Evolutionary conservation across 2,329 filamentous ascomycete genomes (phyloP), one percentile per base, ranked within the genome.

Genomic region (Colletotrichum abscissum): DNA sequence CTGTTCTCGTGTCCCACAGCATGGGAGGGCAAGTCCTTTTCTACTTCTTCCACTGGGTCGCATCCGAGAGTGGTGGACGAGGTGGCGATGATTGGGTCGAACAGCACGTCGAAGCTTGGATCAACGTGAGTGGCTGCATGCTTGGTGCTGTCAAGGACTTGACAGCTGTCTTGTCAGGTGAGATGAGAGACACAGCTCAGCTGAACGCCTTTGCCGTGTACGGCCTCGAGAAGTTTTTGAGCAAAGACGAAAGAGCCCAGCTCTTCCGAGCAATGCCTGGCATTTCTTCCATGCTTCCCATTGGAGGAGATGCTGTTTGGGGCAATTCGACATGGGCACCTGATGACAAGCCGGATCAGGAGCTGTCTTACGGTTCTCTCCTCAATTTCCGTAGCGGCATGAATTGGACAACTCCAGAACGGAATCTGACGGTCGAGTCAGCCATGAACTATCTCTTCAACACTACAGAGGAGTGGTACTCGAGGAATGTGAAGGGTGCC

Each of bases 91-190:
- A 91, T 66, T 99, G 97, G 97, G 96, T 99, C 0, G 95, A 99
- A 72, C 89, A 89, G 22, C 90, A 98, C 79, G 88, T 99, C 64
- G 97, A 97, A 76, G 93, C 94, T 3, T 99, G 97, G 95, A 97
- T 99, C 86, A 99, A 99, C 81, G 95, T 99, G 78, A 97, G 94
- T 76, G 97, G 97, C 6, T 99, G 96, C 83, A 98, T 99, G 96
- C 91, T 99, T 6, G 97, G 97, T 16, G 95, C 97, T 2, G 88
- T 95, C 71, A 99, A 99, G 84, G 96, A 94, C 72, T 85, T 98
- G 46, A 94, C 97, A 0, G 96, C 97, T 0, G 90, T 98, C 0
- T 87, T 99, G 1, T 98, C 95, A 0, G 97, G 97, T 35, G 97
- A 99, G 83, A 99, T 99, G 97, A 95, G 96, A 76, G 97, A 99